Evolutionary conservation across 2,329 filamentous ascomycete species (phyloP).

Genomic region (Eutypa lata): DNA sequence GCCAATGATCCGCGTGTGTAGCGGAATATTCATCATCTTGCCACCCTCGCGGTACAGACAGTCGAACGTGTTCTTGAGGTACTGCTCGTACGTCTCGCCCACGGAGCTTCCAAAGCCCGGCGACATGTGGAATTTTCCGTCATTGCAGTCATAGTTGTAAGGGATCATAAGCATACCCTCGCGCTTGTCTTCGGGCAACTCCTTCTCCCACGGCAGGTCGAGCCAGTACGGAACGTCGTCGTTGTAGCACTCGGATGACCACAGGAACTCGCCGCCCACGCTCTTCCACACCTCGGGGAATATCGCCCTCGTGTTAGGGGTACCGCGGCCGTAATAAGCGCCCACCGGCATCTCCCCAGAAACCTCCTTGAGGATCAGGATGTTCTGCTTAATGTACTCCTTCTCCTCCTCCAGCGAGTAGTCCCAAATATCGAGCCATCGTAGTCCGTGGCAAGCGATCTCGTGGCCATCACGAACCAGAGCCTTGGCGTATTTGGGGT

Average conservation of each 20-base stretch:
- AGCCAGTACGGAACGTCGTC: constrained; percentile 27
- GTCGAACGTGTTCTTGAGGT: constrained; percentile 39
- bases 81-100: constrained; percentile 35
- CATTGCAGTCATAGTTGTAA: constrained; percentile 37
- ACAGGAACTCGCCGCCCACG: constrained; percentile 22
- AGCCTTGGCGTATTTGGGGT: constrained; percentile 36
- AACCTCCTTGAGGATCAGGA: constrained; percentile 29
- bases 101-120: constrained; percentile 38
- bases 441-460: constrained; percentile 37
- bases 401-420: constrained; percentile 34
- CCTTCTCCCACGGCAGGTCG: constrained; percentile 25
- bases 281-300: constrained; percentile 26
- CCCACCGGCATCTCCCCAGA: constrained; percentile 31
- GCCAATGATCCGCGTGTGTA: constrained; percentile 37
- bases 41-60: constrained; percentile 37
- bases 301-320: constrained; percentile 22
- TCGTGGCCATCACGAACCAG: constrained; percentile 38
- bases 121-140: constrained; percentile 41
- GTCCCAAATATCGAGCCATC: constrained; percentile 41
- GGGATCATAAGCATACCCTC: constrained; percentile 37
- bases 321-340: constrained; percentile 32
- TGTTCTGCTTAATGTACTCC: constrained; percentile 35
- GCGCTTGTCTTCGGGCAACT: constrained; percentile 24
- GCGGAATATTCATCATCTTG: constrained; percentile 40
- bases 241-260: constrained; percentile 27